phyloP scores from a whole-genome alignment of 2,329 filamentous ascomycete species.

The Aspergillus piperis region DNA sequence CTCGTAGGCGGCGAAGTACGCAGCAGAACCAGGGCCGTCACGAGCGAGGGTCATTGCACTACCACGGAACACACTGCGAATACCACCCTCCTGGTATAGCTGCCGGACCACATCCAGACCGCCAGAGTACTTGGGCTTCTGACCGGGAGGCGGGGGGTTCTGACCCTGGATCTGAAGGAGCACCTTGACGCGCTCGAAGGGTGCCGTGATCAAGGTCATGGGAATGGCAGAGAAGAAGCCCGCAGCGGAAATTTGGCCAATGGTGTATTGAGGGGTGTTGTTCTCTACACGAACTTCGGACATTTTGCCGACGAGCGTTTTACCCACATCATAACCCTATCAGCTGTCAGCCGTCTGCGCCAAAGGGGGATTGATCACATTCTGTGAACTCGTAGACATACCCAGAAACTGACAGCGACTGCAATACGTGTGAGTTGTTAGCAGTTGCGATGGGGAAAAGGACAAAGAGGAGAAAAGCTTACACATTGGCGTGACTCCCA shows the following conservation, averaged over 20 bases:
- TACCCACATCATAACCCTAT: conserved; percentile 95
- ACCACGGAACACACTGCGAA: conserved; percentile 90
- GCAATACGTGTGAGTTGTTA: conserved; percentile 8
- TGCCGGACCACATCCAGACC: conserved; percentile 89
- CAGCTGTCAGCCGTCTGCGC: conserved; percentile 38
- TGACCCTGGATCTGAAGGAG: conserved; percentile 97
- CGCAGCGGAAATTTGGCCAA: conserved; percentile 84
- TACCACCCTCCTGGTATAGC: conserved; percentile 85
- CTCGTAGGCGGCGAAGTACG: conserved; percentile 98
- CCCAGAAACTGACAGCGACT: conserved; percentile 70
- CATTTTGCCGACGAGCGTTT: conserved; percentile 74
- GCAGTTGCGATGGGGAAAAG: neutral
- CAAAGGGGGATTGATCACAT: neutral
- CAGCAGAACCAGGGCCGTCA: conserved; percentile 88
- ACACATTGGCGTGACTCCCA: conserved; percentile 99
- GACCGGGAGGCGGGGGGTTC: conserved; percentile 77
- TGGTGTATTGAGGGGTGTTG: conserved; percentile 66
- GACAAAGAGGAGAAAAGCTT: conserved; percentile 49
- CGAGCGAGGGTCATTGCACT: conserved; percentile 86
- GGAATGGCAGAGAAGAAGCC: conserved; percentile 98
- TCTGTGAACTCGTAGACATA: conserved; percentile 31
- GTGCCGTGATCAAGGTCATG: conserved; percentile 97
- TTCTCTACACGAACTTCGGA: conserved; percentile 65
- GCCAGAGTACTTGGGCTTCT: conserved; percentile 89
- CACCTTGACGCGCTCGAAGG: conserved; percentile 98